Evolutionary conservation across 495 filamentous ascomycete species (phyloP).

Genomic region (Penicillium antarcticum): DNA sequence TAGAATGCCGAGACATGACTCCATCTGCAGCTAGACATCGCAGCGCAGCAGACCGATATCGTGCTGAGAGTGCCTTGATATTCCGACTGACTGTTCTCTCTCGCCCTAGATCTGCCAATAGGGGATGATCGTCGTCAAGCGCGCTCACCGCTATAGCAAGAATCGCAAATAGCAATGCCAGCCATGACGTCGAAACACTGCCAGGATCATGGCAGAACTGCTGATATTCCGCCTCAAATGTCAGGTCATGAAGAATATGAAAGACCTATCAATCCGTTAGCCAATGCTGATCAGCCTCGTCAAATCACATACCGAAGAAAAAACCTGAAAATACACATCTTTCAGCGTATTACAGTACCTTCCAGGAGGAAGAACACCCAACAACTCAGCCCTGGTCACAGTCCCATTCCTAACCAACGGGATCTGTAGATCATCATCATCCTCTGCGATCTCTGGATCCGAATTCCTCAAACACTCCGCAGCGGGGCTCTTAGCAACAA

Average conservation of each 20-base stretch:
- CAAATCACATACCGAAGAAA: slow-evolving; percentile 32
- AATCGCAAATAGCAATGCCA: slow-evolving; percentile 44
- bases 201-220: slow-evolving; percentile 41
- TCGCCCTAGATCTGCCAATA: slow-evolving; percentile 40
- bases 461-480: slow-evolving; percentile 26
- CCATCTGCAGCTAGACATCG: slow-evolving; percentile 43
- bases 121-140: slow-evolving; percentile 40
- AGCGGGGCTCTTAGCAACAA: slow-evolving; percentile 24
- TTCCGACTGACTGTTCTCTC: slow-evolving; percentile 40
- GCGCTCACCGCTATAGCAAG: slow-evolving; percentile 43
- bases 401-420: slow-evolving; percentile 28
- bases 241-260: slow-evolving; percentile 47
- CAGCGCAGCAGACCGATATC: slow-evolving; percentile 44
- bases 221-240: slow-evolving; percentile 46
- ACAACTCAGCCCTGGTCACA: slow-evolving; percentile 28
- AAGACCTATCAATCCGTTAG: slow-evolving; percentile 24
- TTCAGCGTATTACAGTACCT: slow-evolving; percentile 39
- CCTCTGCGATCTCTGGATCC: slow-evolving; percentile 33
- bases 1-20: slow-evolving; percentile 41
- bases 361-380: slow-evolving; percentile 35
- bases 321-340: slow-evolving; percentile 39
- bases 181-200: slow-evolving; percentile 39
- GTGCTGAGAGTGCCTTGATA: slow-evolving; percentile 37
- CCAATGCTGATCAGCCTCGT: not conserved
- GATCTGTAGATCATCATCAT: slow-evolving; percentile 36